phyloP scores from a whole-genome alignment of 768 basidiomycete genomes.

The Agrocybe pediades region DNA sequence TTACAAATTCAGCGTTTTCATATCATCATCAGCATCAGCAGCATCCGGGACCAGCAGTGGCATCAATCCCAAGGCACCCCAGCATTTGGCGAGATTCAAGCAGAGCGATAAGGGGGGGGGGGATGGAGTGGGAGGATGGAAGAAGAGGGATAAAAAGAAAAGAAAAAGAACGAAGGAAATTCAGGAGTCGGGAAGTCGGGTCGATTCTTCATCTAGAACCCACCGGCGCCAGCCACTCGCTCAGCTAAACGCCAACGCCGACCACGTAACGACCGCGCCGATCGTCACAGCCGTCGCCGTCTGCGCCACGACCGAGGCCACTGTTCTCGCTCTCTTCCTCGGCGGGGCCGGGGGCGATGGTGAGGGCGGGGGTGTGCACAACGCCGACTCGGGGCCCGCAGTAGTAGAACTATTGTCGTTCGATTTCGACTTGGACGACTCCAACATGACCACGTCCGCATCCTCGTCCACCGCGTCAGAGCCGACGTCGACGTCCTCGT shows the following conservation, averaged over 20 bases:
- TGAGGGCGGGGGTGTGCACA: constrained; percentile 17
- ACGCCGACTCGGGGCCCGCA: not conserved
- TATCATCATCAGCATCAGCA: too few relatives aligned
- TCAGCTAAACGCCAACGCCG: constrained; percentile 62
- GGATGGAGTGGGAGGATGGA: too few relatives aligned
- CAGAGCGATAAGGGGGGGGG: too few relatives aligned
- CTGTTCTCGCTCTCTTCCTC: constrained; percentile 50
- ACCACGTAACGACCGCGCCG: constrained; percentile 75
- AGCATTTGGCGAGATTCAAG: too few relatives aligned
- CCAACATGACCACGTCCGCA: not conserved
- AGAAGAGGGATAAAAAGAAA: too few relatives aligned
- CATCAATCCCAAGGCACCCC: too few relatives aligned
- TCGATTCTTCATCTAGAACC: too few relatives aligned
- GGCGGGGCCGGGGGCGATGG: constrained; percentile 33
- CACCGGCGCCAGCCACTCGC: not conserved
- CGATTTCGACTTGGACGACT: constrained; percentile 5
- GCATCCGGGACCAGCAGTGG: too few relatives aligned
- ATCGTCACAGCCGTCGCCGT: constrained; percentile 65
- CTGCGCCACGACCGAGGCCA: constrained; percentile 47
- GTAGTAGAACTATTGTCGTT: constrained; percentile 1
- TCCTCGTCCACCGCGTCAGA: constrained; percentile 1
- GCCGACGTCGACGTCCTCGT: constrained; percentile 28
- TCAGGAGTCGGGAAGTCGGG: not conserved
- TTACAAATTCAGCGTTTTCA: too few relatives aligned
- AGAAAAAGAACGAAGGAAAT: too few relatives aligned